Evolutionary conservation across 2,329 filamentous ascomycete genomes (phyloP).

Genomic region (Claviceps pazoutovae): DNA sequence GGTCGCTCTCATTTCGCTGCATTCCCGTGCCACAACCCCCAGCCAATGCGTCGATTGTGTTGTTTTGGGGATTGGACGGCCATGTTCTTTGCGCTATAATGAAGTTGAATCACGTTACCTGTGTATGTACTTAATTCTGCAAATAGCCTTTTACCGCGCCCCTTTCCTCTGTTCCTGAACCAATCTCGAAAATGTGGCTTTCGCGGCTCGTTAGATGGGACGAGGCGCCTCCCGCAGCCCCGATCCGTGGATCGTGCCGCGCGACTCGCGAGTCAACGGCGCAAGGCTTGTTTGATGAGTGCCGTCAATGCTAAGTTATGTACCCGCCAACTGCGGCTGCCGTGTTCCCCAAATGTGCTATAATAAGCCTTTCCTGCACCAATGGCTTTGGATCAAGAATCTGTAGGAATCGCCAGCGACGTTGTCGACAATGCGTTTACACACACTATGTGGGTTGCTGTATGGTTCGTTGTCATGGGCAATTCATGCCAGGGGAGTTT

Average conservation of each 20-base stretch:
- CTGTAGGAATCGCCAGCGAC: background rate
- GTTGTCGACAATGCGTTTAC: background rate
- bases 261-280: slow-evolving; percentile 4
- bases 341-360: too few species aligned
- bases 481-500: background rate
- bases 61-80: background rate
- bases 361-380: background rate
- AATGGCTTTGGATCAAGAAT: too few species aligned
- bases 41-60: background rate
- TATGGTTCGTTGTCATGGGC: background rate
- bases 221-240: slow-evolving; percentile 4
- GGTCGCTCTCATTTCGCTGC: slow-evolving; percentile 13
- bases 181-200: slow-evolving; percentile 2
- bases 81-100: background rate
- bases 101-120: too few species aligned
- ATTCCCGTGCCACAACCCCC: slow-evolving; percentile 8
- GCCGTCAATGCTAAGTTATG: too few species aligned
- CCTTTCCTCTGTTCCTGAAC: background rate
- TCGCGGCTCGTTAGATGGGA: slow-evolving; percentile 2
- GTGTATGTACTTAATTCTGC: background rate
- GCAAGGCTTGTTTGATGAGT: background rate
- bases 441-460: too few species aligned
- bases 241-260: slow-evolving; percentile 6
- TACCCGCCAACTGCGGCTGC: too few species aligned
- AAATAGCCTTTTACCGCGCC: background rate